A percentile compares a stretch with the other conserved stretches of the same genome.
Conservation (phyloP, 2,329 filamentous ascomycete species). For the Penicillium sp. region DNA sequence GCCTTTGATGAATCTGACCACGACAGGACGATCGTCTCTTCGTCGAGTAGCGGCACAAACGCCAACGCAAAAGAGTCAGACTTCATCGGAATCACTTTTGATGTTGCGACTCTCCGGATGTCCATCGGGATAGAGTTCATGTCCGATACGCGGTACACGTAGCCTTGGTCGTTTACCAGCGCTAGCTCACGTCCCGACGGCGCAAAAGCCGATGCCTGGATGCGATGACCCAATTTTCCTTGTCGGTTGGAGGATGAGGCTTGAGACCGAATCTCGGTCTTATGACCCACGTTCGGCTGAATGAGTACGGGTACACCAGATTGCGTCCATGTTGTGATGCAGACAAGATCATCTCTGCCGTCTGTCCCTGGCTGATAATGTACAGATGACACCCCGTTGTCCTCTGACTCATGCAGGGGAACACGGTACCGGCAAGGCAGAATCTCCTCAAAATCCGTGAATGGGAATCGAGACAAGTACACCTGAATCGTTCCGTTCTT, state of each 20-base stretch:
- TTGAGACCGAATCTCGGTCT: background rate
- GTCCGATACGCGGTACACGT: background rate
- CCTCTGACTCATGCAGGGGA: background rate
- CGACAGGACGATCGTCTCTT: background rate
- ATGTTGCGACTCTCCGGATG: background rate
- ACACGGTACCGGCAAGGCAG: background rate
- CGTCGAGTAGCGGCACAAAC: background rate
- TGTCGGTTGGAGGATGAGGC: background rate
- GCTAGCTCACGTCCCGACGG: background rate
- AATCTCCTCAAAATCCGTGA: background rate
- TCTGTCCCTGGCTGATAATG: background rate
- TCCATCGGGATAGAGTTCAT: background rate
- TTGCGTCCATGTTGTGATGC: background rate
- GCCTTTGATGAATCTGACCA: background rate
- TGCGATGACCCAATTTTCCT: background rate
- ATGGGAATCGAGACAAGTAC: background rate
- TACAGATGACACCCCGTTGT: background rate
- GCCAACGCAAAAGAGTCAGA: background rate
- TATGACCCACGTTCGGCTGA: background rate
- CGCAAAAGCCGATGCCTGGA: background rate
- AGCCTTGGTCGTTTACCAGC: background rate
- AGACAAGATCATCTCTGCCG: background rate
- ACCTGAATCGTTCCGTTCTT: background rate
- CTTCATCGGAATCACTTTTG: background rate
- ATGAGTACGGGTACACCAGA: background rate